Evolutionary conservation across 192 early-diverging fungal genomes (phyloP).

Genomic region (Backusella mclennaniae): DNA sequence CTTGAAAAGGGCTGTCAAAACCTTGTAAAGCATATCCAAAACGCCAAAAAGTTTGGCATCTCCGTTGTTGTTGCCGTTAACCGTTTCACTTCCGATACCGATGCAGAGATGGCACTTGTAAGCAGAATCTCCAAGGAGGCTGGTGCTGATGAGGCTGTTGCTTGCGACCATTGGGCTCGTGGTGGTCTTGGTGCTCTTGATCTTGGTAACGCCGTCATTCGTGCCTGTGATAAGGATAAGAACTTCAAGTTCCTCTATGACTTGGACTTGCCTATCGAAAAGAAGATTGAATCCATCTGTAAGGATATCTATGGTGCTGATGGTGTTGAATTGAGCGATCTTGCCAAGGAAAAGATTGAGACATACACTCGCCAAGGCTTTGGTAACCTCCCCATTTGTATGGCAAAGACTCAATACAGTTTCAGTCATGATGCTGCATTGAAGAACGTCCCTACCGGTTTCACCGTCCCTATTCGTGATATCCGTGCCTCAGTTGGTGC

Average conservation of each 20-base stretch:
- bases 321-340: conserved; percentile 80
- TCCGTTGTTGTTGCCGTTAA: conserved; percentile 16
- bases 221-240: conserved; percentile 55
- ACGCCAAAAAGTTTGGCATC: conserved; percentile 71
- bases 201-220: conserved; percentile 81
- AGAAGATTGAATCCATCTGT: conserved; percentile 92
- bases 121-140: conserved; percentile 68
- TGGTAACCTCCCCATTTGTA: conserved; percentile 89
- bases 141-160: conserved; percentile 84
- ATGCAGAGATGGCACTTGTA: conserved; percentile 83
- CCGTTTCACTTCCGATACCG: conserved; percentile 60
- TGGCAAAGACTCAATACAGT: conserved; percentile 98
- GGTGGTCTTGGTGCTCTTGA: conserved; percentile 89
- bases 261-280: conserved; percentile 68
- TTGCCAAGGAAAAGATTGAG: conserved; percentile 87
- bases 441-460: conserved; percentile 91
- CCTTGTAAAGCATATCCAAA: conserved; percentile 88
- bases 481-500: conserved; percentile 94
- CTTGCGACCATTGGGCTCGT: conserved; percentile 93
- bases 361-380: conserved; percentile 88
- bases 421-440: conserved; percentile 90
- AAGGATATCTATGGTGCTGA: conserved; percentile 95
- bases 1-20: conserved; percentile 84
- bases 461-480: conserved; percentile 92
- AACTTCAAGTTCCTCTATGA: conserved; percentile 92